These are phyloP conservation scores for Fusarium duplospermum DNA, from an alignment of 2,329 filamentous ascomycete species.

Conservation along the genomic window DNA sequence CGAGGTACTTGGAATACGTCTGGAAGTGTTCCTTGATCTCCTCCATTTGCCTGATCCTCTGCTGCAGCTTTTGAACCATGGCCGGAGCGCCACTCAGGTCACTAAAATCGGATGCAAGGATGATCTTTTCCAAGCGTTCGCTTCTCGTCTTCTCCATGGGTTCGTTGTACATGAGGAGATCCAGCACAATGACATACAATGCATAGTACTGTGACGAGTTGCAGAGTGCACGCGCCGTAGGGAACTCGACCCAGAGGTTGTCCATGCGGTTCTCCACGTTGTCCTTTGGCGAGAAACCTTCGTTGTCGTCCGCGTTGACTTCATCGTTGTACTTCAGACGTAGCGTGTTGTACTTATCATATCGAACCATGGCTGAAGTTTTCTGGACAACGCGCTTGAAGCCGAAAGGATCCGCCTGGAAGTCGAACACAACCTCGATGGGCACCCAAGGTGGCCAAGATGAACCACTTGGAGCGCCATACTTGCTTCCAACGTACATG, in stretches of 20 bases:
- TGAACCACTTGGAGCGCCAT: constrained; percentile 85
- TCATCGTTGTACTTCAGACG: constrained; percentile 98
- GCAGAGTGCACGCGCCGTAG: constrained; percentile 91
- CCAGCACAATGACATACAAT: constrained; percentile 97
- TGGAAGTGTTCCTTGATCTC: constrained; percentile 98
- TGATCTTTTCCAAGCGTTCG: constrained; percentile 97
- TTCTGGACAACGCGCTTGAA: constrained; percentile 97
- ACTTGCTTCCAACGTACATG: constrained; percentile 93
- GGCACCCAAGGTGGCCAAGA: constrained; percentile 99
- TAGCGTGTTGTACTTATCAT: constrained; percentile 98
- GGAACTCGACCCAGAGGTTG: constrained; percentile 96
- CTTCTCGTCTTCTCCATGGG: constrained; percentile 96
- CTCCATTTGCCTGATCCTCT: constrained; percentile 91
- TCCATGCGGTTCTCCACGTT: constrained; percentile 85
- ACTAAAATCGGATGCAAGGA: constrained; percentile 98
- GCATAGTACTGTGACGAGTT: constrained; percentile 98
- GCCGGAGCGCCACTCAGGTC: constrained; percentile 93
- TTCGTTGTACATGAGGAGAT: constrained; percentile 95
- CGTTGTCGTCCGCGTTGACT: constrained; percentile 73
- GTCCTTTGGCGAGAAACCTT: constrained; percentile 61
- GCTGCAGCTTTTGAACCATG: constrained; percentile 91
- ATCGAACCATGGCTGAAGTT: constrained; percentile 92
- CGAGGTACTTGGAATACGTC: constrained; percentile 86
- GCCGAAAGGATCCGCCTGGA: constrained; percentile 92
- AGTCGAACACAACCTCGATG: constrained; percentile 98